Evolutionary conservation across 179 eudicot species (phyloP), one percentile per base, ranked within the genome.

Genomic region (Amaranthus tricolor): DNA sequence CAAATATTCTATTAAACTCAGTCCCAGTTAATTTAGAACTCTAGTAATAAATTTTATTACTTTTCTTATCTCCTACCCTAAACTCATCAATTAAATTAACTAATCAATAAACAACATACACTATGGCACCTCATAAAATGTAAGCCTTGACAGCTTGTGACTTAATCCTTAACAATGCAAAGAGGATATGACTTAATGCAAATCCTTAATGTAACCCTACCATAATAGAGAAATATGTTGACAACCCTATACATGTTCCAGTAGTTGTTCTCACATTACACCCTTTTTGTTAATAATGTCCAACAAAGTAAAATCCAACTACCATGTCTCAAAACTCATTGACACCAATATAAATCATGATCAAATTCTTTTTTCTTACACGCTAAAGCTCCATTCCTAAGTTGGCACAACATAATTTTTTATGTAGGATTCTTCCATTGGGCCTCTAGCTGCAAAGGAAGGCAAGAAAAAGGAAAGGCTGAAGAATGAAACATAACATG

Each of bases 321-420:
- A 62, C n/a, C 17, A 24, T 10, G 8, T 64, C 68, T 44, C 7
- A 64, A 48, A 24, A 21, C 21, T 16, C 17, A 21, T 65, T 6
- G 17, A 45, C 9, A n/a, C 48, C 24, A 15, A 40, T 45, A 6
- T 8, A 47, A 63, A 19, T 14, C 8, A 43, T 31, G 20, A 1
- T 3, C 21, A 50, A 49, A 10, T 10, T 66, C 8, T 17, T 48
- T 17, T 63, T 12, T 21, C 48, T 45, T 14, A 65, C 19, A 65
- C n/a, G 24, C 16, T 71, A 73, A 9, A 55, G 56, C 64, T 75
- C 5, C 43, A 21, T 67, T 51, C 21, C 9, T 62, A 68, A 68
- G 71, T 45, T 62, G 66, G 63, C 66, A 74, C 9, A 14, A 14
- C 64, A 62, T 44, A 20, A 47, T 44, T 44, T 40, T 12, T 44